A percentile compares a stretch with the other conserved stretches of the same genome.
Evolutionary conservation across 768 basidiomycete genomes (phyloP).

Genomic region (Suillus hirtellus): DNA sequence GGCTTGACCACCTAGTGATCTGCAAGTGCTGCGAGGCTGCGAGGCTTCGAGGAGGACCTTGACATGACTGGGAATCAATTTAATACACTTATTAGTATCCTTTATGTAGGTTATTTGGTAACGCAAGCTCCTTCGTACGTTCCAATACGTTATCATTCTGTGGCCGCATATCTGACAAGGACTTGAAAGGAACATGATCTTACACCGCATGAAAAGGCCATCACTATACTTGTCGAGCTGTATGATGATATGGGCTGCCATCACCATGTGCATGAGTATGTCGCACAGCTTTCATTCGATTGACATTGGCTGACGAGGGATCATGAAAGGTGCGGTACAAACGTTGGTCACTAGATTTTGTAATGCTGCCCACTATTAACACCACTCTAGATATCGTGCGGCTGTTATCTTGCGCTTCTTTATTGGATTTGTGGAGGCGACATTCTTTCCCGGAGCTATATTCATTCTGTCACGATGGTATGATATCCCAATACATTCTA

Average conservation of each 20-base stretch:
- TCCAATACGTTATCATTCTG: not conserved
- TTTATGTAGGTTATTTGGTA: constrained; percentile 68
- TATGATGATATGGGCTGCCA: constrained; percentile 70
- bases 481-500: too few relatives aligned
- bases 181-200: constrained; percentile 60
- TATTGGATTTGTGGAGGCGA: constrained; percentile 68
- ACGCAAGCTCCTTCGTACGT: constrained; percentile 75
- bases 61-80: constrained; percentile 62
- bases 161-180: not conserved
- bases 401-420: constrained; percentile 70
- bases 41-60: constrained; percentile 70
- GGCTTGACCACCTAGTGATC: too few relatives aligned
- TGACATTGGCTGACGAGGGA: constrained; percentile 1
- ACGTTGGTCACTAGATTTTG: constrained; percentile 8
- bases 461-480: constrained; percentile 69
- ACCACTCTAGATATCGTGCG: constrained; percentile 47
- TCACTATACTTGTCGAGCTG: constrained; percentile 63
- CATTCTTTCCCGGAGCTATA: constrained; percentile 66
- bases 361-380: not conserved
- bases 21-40: constrained; percentile 63
- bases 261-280: constrained; percentile 52
- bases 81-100: constrained; percentile 62
- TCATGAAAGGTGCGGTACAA: constrained; percentile 36
- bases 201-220: constrained; percentile 63
- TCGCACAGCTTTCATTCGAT: not conserved